Evolutionary conservation across 2,329 filamentous ascomycete genomes (phyloP), one percentile per base, ranked within the genome.

Genomic region (Penicillium sp.): DNA sequence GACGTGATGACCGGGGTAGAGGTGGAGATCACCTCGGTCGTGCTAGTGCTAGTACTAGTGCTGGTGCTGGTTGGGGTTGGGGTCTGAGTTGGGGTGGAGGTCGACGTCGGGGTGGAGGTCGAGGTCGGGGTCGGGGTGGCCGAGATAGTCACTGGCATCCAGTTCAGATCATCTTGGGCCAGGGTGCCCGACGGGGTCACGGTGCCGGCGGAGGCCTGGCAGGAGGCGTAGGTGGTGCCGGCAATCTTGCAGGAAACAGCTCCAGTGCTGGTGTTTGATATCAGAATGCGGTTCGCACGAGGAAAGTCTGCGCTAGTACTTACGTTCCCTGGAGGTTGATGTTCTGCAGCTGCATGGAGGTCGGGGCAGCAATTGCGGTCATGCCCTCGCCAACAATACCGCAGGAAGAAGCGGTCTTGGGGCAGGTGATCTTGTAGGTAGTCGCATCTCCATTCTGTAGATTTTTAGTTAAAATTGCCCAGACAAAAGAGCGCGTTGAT

Each of bases 171-270:
- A 42, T 44, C 60, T 42, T 55, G 25, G 38, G 47, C 47, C 44
- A 67, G 56, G 13, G 65, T 67, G n/a, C 55, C 45, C 6, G 53
- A 51, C 29, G 63, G 63, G 6, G 55, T 60, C 19, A 54, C 62
- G 19, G 55, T 62, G 52, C 67, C 66, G 10, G 62, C 57, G 7
- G 44, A 54, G 6, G 55, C 55, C 21, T 57, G 49, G 63, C 70
- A 72, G 19, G 66, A 68, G 57, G 67, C 57, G 42, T 57, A 68
- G 45, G 70, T 70, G 35, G 67, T 67, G 49, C 65, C 61, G 21
- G 57, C 59, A 59, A 67, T 42, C 8, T 62, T 57, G 68, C 70
- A 72, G 47, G 64, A 65, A 45, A 67, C 47, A n/a, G 61, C 55
- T 39, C 62, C 63, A 42, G 53, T 56, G 50, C 59, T 64, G 27